Conservation (phyloP, 2,329 filamentous ascomycete species). For the Scolecobasidium constrictum region DNA sequence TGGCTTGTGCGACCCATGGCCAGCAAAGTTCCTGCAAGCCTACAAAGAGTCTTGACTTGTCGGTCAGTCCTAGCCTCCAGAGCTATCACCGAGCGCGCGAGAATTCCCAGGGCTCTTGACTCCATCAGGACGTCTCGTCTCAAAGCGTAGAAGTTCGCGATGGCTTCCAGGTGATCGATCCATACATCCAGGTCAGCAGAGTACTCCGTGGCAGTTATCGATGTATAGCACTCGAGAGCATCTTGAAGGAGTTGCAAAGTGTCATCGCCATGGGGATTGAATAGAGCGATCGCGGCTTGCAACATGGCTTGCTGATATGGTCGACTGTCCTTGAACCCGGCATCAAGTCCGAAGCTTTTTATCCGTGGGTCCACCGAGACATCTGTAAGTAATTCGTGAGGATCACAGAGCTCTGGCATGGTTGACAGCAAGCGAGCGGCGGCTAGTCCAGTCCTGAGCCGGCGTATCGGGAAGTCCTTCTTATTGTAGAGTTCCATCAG, state of each 20-base stretch:
- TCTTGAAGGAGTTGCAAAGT: background rate
- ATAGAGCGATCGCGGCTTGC: background rate
- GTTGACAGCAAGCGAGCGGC: slow-evolving; percentile 17
- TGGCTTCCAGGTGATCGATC: background rate
- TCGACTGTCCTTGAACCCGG: slow-evolving; percentile 32
- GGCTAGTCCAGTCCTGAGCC: slow-evolving; percentile 17
- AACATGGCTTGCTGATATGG: background rate
- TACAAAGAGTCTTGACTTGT: slow-evolving; percentile 31
- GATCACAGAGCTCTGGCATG: background rate
- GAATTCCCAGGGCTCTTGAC: slow-evolving; percentile 33
- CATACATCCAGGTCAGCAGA: background rate
- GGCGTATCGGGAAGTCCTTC: slow-evolving; percentile 21
- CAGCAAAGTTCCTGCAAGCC: slow-evolving; percentile 44
- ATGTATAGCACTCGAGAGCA: background rate
- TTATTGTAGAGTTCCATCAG: slow-evolving; percentile 20
- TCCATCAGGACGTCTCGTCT: background rate
- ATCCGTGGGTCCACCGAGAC: slow-evolving; percentile 34
- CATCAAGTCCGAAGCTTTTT: slow-evolving; percentile 22
- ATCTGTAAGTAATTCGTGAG: slow-evolving; percentile 40
- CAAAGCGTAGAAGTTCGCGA: background rate
- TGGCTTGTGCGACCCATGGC: slow-evolving; percentile 50
- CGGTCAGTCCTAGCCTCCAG: slow-evolving; percentile 25
- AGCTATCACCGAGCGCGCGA: slow-evolving; percentile 37
- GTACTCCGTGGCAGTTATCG: background rate
- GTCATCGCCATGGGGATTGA: background rate